phyloP scores from a whole-genome alignment of 83 land plant species.

The Larix sibirica region DNA sequence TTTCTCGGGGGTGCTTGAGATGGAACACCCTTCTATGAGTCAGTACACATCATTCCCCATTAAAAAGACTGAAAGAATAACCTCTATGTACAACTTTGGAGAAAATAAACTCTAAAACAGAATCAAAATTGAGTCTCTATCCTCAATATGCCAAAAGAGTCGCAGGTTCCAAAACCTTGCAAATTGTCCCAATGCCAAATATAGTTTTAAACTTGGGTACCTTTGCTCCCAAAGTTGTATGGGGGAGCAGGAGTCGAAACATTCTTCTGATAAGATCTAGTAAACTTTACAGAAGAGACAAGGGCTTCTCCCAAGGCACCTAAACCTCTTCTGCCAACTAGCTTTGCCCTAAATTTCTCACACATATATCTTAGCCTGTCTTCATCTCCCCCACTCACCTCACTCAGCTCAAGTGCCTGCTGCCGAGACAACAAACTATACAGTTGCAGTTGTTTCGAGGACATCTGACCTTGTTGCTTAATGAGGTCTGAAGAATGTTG shows the following conservation, averaged over 20 bases:
- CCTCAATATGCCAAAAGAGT: not conserved
- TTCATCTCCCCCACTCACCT: constrained; percentile 57
- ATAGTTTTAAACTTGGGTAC: constrained; percentile 13
- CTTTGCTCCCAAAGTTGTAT: constrained; percentile 9
- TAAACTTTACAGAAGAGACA: constrained; percentile 44
- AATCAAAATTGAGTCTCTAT: constrained; percentile 10
- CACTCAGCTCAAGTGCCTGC: constrained; percentile 62
- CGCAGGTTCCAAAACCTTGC: constrained; percentile 9
- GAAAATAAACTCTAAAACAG: not conserved
- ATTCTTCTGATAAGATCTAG: constrained; percentile 24
- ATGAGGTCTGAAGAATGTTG: constrained; percentile 1
- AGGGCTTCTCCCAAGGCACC: constrained; percentile 63
- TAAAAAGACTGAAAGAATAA: not conserved
- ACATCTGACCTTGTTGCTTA: constrained; percentile 24
- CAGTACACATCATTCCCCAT: not conserved
- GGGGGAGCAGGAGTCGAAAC: not conserved
- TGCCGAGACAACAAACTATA: constrained; percentile 66
- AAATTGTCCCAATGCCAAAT: not conserved
- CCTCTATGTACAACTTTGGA: not conserved
- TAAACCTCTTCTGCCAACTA: constrained; percentile 79
- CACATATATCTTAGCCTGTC: constrained; percentile 54
- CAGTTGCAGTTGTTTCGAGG: constrained; percentile 36
- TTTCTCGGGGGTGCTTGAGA: not conserved
- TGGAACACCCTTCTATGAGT: not conserved
- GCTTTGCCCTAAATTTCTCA: constrained; percentile 56